Evolutionary conservation across 2,329 filamentous ascomycete species (phyloP).

Genomic region (Hypoxylon sp.): DNA sequence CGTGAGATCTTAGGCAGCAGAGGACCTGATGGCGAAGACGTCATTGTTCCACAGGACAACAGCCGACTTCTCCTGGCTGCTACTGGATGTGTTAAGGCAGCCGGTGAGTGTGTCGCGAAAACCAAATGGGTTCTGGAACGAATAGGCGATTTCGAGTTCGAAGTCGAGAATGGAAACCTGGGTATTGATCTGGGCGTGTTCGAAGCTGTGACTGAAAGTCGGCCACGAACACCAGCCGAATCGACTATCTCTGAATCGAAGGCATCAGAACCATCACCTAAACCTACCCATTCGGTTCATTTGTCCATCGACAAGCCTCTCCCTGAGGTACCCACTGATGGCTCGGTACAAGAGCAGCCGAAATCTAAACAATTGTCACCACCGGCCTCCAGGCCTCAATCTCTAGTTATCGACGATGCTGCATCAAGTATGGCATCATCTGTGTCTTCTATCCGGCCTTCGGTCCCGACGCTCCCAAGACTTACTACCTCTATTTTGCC

Average conservation of each 20-base stretch:
- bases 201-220: conserved; percentile 56
- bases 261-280: conserved; percentile 47
- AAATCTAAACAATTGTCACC: conserved; percentile 50
- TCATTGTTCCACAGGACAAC: conserved; percentile 85
- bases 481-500: conserved; percentile 65
- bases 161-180: conserved; percentile 70
- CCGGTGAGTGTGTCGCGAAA: conserved; percentile 91
- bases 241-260: conserved; percentile 57
- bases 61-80: conserved; percentile 80
- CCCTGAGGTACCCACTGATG: conserved; percentile 69
- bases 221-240: conserved; percentile 52
- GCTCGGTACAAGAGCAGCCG: conserved; percentile 44
- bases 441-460: conserved; percentile 61
- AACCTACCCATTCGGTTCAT: conserved; percentile 50
- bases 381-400: conserved; percentile 59
- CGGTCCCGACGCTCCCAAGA: conserved; percentile 68
- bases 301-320: conserved; percentile 74
- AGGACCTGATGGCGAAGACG: conserved; percentile 77
- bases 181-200: conserved; percentile 68
- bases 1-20: conserved; percentile 80
- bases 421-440: conserved; percentile 61
- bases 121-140: conserved; percentile 87
- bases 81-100: conserved; percentile 88
- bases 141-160: conserved; percentile 91
- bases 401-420: conserved; percentile 56